Evolutionary conservation across 768 basidiomycete genomes (phyloP).

Genomic region (Macrolepiota dolichaula): DNA sequence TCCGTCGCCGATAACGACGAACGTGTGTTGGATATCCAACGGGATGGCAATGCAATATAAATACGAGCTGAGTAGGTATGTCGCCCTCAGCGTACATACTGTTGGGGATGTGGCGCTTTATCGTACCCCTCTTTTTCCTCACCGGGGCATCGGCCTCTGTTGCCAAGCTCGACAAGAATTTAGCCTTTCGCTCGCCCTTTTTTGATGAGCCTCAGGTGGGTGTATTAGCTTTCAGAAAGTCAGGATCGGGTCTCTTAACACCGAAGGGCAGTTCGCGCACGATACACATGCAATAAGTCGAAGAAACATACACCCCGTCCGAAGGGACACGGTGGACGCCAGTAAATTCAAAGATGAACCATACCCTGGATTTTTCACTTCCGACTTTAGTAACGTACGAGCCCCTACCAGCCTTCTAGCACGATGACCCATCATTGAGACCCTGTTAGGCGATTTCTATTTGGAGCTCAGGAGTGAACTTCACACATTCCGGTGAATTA

Average conservation of each 20-base stretch:
- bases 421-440: not conserved
- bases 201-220: slow-evolving; percentile 28
- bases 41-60: not conserved
- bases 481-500: slow-evolving; percentile 40
- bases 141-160: slow-evolving; percentile 17
- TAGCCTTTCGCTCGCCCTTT: slow-evolving; percentile 39
- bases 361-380: slow-evolving; percentile 47
- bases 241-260: not conserved
- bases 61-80: not conserved
- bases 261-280: slow-evolving; percentile 30
- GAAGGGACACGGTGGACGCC: slow-evolving; percentile 33
- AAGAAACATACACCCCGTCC: slow-evolving; percentile 26
- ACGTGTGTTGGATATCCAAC: not conserved
- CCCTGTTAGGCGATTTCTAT: slow-evolving; percentile 27
- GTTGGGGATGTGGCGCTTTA: not conserved
- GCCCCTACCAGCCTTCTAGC: not conserved
- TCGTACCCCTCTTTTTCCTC: slow-evolving; percentile 7
- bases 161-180: slow-evolving; percentile 31
- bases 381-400: slow-evolving; percentile 44
- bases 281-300: slow-evolving; percentile 33
- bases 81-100: not conserved
- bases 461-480: slow-evolving; percentile 48
- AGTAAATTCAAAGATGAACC: slow-evolving; percentile 42
- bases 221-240: not conserved
- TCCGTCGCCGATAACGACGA: not conserved